phyloP scores from a whole-genome alignment of 2,329 filamentous ascomycete species.

The Phialophora macrospora region DNA sequence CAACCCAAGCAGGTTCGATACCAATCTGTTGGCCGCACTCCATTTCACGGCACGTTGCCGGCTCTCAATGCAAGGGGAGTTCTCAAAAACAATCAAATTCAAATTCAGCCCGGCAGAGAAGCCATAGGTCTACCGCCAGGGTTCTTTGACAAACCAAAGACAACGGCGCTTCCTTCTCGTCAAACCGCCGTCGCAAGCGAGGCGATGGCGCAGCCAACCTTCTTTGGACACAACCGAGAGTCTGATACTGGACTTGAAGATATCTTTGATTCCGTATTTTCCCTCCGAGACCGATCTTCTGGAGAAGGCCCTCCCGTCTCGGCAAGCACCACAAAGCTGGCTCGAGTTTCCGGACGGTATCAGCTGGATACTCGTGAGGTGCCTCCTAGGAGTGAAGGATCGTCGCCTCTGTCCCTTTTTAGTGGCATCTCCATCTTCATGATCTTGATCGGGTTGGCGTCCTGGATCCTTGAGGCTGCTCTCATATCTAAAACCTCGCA shows the following conservation, averaged over 20 bases:
- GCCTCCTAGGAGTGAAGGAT: not conserved
- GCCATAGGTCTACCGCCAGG: conserved; percentile 43
- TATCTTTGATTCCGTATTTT: conserved; percentile 54
- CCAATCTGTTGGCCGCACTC: conserved; percentile 44
- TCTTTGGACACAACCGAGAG: conserved; percentile 51
- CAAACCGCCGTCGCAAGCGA: conserved; percentile 37
- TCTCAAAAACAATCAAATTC: conserved; percentile 47
- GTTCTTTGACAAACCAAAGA: conserved; percentile 44
- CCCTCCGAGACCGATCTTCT: conserved; percentile 37
- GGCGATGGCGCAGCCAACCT: conserved; percentile 52
- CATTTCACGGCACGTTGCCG: conserved; percentile 53
- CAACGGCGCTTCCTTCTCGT: conserved; percentile 47
- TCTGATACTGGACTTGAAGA: conserved; percentile 54
- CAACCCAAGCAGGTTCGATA: conserved; percentile 40
- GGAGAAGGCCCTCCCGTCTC: not conserved
- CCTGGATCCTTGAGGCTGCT: conserved; percentile 32
- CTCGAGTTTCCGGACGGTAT: not conserved
- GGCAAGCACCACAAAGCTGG: not conserved
- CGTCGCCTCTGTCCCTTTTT: conserved; percentile 10
- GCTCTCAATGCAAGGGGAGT: conserved; percentile 48
- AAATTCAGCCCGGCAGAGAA: conserved; percentile 35
- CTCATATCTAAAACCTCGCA: conserved; percentile 17
- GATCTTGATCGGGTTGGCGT: conserved; percentile 23
- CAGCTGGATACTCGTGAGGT: not conserved
- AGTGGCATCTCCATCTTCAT: conserved; percentile 26